Base-by-base conservation (phyloP, 2,329 filamentous ascomycete genomes). In the Fusarium avenaceum region DNA sequence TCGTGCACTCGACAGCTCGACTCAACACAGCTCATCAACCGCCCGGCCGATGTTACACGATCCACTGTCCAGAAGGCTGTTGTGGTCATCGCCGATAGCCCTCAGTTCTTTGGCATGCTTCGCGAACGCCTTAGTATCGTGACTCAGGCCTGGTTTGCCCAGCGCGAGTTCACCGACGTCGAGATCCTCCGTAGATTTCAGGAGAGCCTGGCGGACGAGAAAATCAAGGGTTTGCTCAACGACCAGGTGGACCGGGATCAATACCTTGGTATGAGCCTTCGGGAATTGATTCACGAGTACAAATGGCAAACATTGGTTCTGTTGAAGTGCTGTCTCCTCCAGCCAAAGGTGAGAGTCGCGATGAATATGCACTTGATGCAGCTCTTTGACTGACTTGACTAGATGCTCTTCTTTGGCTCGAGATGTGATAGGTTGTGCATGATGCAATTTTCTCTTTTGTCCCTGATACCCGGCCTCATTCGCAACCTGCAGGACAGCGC, bases 341-440 rank as follows among this genome's bases (percentile, higher is more conserved):
- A 99, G 78, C 95, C 94, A 54, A 99, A 98, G 89, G 94, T 97
- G 69, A 61, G 75, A 43, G 11, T 26, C 17, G 17, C 17, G 17
- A 17, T 38, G 35, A 38, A n/a, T 11, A 7, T 22, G 5, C n/a
- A 22, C 7, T 28, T n/a, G 11, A 30, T 14, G 17, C 30, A 39
- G 22, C 42, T 28, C 19, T n/a, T 24, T 48, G 20, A 43, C 61
- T 60, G 28, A 69, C 50, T 28, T 46, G 17, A 10, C 28, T 26
- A 97, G 94, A 98, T 98, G 92, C 89, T 99, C 54, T 98, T 99
- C 82, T 99, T 98, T 75, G 94, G 96, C 65, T 94, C 95, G n/a
- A 90, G 94, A 73, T 98, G 96, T 79, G 96, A 99, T 80, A 88
- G 92, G 69, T 83, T 99, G 71, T 99, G 96, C 86, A 97, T 98